These are phyloP conservation scores for Eurotiales sp. DNA, from an alignment of 2,329 filamentous ascomycete genomes.

Conservation along the genomic window DNA sequence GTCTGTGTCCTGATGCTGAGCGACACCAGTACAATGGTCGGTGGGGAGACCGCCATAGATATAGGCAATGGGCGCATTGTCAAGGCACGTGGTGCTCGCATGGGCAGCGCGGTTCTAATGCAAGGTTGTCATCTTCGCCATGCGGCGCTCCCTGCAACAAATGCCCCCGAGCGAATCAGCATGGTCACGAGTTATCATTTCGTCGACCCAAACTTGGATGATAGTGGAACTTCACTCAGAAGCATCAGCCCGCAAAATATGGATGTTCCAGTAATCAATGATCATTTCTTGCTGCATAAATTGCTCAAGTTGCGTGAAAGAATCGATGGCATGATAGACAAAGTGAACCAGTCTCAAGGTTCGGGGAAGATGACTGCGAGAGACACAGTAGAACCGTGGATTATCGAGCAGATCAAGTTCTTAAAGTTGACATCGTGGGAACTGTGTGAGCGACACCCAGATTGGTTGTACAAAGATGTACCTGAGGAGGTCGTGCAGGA, in stretches of 20 bases:
- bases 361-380: background rate
- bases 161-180: background rate
- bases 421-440: constrained; percentile 2
- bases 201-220: background rate
- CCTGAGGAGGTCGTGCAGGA: background rate
- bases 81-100: background rate
- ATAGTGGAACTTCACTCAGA: constrained; percentile 2
- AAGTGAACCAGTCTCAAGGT: background rate
- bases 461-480: constrained; percentile 3
- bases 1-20: constrained; percentile 31
- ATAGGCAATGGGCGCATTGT: constrained; percentile 19
- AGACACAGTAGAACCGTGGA: constrained; percentile 1
- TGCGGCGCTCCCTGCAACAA: background rate
- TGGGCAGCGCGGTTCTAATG: constrained; percentile 1
- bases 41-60: constrained; percentile 27
- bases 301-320: background rate
- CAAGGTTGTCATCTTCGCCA: background rate
- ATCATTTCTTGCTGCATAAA: constrained; percentile 4
- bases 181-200: constrained; percentile 6
- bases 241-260: constrained; percentile 5
- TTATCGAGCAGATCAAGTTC: constrained; percentile 5
- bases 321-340: background rate
- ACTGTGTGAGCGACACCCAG: constrained; percentile 1
- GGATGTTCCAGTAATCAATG: constrained; percentile 1
- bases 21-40: constrained; percentile 24